Conservation (phyloP, 768 basidiomycete species). For the Termitomyces heimii region DNA sequence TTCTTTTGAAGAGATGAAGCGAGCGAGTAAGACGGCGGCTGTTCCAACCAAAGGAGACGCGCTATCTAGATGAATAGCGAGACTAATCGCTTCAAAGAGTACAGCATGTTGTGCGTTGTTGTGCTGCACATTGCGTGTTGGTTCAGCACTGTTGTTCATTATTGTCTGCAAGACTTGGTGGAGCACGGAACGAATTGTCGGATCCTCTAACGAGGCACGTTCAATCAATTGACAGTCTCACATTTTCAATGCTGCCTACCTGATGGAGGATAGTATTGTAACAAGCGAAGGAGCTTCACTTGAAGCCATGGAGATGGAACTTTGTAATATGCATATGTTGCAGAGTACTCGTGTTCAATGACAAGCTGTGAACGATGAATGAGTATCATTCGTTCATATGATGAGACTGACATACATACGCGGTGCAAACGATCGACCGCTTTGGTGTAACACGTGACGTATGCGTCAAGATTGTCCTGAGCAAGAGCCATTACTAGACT, state of each 20-base stretch:
- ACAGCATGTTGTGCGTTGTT: conserved; percentile 98
- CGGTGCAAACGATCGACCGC: conserved; percentile 85
- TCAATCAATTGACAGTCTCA: neutral
- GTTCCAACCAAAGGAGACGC: conserved; percentile 83
- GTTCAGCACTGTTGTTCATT: conserved; percentile 88
- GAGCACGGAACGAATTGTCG: conserved; percentile 67
- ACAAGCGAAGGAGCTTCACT: conserved; percentile 85
- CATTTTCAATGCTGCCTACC: conserved; percentile 42
- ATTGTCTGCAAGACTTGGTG: conserved; percentile 83
- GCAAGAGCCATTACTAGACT: conserved; percentile 92
- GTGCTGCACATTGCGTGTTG: conserved; percentile 92
- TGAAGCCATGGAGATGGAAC: conserved; percentile 98
- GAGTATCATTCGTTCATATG: neutral
- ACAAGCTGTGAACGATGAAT: conserved; percentile 55
- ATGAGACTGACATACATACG: conserved; percentile 36
- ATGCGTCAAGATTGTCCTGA: conserved; percentile 90
- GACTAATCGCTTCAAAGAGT: conserved; percentile 95
- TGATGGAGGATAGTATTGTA: conserved; percentile 95
- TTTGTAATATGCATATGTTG: conserved; percentile 95
- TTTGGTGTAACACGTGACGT: conserved; percentile 88
- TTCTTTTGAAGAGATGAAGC: conserved; percentile 96
- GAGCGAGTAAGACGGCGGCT: conserved; percentile 86
- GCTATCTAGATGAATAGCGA: conserved; percentile 94
- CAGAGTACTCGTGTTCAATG: conserved; percentile 83
- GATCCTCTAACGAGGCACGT: conserved; percentile 56